These are phyloP conservation scores for Tricholoma furcatifolium DNA, from an alignment of 768 basidiomycete genomes.

Conservation along the genomic window DNA sequence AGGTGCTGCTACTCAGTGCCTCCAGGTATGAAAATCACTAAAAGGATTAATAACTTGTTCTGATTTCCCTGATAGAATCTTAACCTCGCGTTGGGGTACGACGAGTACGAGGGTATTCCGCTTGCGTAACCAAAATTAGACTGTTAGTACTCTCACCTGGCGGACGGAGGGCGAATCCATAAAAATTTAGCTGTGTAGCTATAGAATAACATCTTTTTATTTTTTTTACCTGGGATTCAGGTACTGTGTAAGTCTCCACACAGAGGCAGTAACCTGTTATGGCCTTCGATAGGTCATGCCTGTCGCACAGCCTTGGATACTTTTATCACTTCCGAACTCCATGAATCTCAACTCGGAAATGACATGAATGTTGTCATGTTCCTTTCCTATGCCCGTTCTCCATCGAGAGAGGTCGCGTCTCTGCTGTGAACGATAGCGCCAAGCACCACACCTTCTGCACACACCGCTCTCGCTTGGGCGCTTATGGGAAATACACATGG, in stretches of 20 bases:
- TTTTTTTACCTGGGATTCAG: background rate
- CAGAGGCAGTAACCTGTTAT: background rate
- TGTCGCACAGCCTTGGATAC: conserved; percentile 18
- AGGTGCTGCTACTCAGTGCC: conserved; percentile 97
- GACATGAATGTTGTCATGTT: background rate
- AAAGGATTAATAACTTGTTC: background rate
- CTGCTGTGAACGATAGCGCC: too few species aligned
- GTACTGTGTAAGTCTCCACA: too few species aligned
- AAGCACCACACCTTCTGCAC: too few species aligned
- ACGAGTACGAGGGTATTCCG: conserved; percentile 81
- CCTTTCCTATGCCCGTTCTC: too few species aligned
- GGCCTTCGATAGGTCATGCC: too few species aligned
- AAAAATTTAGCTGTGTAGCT: background rate
- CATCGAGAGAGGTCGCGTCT: too few species aligned
- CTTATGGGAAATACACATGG: conserved; percentile 15
- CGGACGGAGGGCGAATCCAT: background rate
- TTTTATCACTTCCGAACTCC: conserved; percentile 3
- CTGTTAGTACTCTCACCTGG: background rate
- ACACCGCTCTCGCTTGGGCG: conserved; percentile 4
- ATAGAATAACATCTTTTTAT: background rate
- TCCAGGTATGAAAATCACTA: conserved; percentile 62
- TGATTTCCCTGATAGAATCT: conserved; percentile 58
- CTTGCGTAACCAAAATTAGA: conserved; percentile 1
- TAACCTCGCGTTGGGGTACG: conserved; percentile 85
- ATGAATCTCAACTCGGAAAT: background rate